These are phyloP conservation scores for Dendrothele bispora DNA, from an alignment of 768 basidiomycete genomes.

Conservation along the genomic window DNA sequence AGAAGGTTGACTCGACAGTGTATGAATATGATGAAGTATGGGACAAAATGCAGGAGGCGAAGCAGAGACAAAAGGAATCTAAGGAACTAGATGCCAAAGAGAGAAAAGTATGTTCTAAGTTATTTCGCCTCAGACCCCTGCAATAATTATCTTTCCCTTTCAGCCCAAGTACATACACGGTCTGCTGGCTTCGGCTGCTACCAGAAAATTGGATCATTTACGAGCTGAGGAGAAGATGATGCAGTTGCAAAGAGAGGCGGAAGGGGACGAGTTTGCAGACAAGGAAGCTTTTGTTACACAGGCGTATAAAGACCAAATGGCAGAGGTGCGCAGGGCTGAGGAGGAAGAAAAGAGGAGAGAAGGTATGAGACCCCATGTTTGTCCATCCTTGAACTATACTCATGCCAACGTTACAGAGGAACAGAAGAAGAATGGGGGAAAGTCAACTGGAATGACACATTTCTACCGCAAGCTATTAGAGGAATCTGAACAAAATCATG, in stretches of 20 bases:
- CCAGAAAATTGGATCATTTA: slow-evolving; percentile 83
- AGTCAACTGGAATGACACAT: slow-evolving; percentile 77
- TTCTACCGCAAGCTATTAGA: slow-evolving; percentile 81
- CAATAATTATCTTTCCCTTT: slow-evolving; percentile 11
- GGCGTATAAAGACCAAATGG: slow-evolving; percentile 96
- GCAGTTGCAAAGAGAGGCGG: slow-evolving; percentile 85
- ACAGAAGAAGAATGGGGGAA: slow-evolving; percentile 57
- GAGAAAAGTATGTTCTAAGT: slow-evolving; percentile 72
- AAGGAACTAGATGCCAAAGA: slow-evolving; percentile 77
- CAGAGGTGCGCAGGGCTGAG: slow-evolving; percentile 84
- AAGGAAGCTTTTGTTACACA: slow-evolving; percentile 98
- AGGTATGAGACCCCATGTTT: slow-evolving; percentile 47
- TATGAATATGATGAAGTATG: slow-evolving; percentile 97
- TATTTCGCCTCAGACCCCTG: background rate
- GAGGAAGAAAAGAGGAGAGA: slow-evolving; percentile 89
- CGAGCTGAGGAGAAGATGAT: slow-evolving; percentile 99
- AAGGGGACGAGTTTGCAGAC: slow-evolving; percentile 91
- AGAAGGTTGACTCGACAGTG: slow-evolving; percentile 75
- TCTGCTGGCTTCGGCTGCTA: slow-evolving; percentile 79
- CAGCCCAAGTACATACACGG: slow-evolving; percentile 93
- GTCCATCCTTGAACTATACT: background rate
- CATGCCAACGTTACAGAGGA: slow-evolving; percentile 53
- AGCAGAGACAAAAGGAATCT: slow-evolving; percentile 66
- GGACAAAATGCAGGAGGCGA: slow-evolving; percentile 92
- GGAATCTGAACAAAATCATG: slow-evolving; percentile 79